phyloP scores from a whole-genome alignment of 1,284 basidiomycete genomes.

The Gomphus sp. region DNA sequence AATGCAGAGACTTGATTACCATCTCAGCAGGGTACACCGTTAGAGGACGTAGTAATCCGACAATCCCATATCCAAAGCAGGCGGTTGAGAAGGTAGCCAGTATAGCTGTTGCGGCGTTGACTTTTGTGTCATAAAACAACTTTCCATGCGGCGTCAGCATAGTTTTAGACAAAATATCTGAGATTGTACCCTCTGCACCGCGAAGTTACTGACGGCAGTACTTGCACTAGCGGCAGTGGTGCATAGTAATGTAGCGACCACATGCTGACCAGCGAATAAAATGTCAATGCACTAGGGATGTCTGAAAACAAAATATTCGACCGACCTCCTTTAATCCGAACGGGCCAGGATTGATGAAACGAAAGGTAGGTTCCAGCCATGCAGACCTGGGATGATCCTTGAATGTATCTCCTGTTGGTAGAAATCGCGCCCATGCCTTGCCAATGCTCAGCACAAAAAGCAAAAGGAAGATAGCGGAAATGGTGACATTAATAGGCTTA shows the following conservation, averaged over 20 bases:
- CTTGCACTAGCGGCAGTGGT: constrained; percentile 46
- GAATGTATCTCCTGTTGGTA: constrained; percentile 26
- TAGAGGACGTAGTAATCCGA: constrained; percentile 47
- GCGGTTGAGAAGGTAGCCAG: constrained; percentile 58
- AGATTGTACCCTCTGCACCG: constrained; percentile 45
- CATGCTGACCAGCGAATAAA: constrained; percentile 33
- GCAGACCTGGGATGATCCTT: constrained; percentile 31
- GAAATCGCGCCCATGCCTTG: constrained; percentile 33
- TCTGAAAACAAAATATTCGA: neutral
- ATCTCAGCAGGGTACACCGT: constrained; percentile 64
- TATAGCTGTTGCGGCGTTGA: constrained; percentile 47
- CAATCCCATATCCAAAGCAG: constrained; percentile 57
- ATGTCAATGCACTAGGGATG: neutral
- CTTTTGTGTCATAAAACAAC: constrained; percentile 52
- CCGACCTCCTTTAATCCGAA: constrained; percentile 55
- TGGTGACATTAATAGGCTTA: constrained; percentile 44
- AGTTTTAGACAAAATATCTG: neutral
- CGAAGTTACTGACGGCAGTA: constrained; percentile 48
- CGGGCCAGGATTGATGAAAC: constrained; percentile 48
- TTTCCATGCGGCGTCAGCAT: constrained; percentile 15
- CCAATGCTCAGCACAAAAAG: constrained; percentile 49
- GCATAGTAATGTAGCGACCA: constrained; percentile 50
- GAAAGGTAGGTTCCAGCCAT: constrained; percentile 28
- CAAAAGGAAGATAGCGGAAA: constrained; percentile 51
- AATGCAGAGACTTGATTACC: constrained; percentile 25